Percentiles rank a stretch among this genome's conserved stretches.
Conservation (phyloP, 331 rosid genomes). For the Stylosanthes scabra region DNA sequence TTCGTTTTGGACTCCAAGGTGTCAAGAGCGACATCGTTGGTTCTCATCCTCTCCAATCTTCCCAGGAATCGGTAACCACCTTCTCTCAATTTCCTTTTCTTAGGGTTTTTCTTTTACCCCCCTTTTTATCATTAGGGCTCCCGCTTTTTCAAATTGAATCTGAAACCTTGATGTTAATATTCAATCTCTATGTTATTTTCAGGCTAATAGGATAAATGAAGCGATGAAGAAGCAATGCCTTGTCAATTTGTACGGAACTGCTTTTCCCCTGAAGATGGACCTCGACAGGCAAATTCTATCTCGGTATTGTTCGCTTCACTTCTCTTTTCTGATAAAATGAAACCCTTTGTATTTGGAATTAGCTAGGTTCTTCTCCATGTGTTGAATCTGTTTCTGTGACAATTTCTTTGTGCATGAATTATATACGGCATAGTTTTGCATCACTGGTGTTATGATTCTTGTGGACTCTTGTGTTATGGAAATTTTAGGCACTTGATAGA, state of each 20-base stretch:
- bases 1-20: slow-evolving; percentile 78
- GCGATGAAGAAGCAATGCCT: slow-evolving; percentile 65
- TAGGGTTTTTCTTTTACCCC: slow-evolving; percentile 2
- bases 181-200: slow-evolving; percentile 22
- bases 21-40: slow-evolving; percentile 75
- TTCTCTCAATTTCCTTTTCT: background rate
- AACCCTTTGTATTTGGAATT: background rate
- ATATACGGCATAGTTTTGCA: background rate
- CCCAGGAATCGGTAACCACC: slow-evolving; percentile 64
- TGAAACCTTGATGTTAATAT: background rate
- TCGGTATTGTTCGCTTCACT: slow-evolving; percentile 45
- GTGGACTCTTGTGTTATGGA: slow-evolving; percentile 4
- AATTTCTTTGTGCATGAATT: background rate
- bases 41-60: slow-evolving; percentile 75
- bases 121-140: slow-evolving; percentile 25
- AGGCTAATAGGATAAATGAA: slow-evolving; percentile 54
- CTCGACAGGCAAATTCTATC: slow-evolving; percentile 82
- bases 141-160: background rate
- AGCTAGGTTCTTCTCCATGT: background rate
- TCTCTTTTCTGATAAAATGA: background rate
- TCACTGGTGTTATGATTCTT: background rate
- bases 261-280: slow-evolving; percentile 81
- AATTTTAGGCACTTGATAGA: background rate
- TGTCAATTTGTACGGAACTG: slow-evolving; percentile 69
- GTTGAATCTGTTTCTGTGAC: background rate